Conservation (phyloP, 805 yeast genomes). For the Komagataella mondaviorum region DNA sequence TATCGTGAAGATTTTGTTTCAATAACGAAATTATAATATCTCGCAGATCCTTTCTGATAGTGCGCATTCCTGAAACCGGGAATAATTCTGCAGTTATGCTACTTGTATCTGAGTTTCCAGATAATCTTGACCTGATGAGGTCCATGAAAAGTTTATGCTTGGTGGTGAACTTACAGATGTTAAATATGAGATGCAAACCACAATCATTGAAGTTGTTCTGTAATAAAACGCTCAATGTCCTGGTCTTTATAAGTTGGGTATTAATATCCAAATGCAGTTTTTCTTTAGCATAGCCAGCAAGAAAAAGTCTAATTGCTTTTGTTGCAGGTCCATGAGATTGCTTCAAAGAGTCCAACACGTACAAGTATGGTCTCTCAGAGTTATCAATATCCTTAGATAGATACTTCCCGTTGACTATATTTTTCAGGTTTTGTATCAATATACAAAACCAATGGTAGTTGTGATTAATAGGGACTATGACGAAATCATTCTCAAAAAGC, state of each 20-base stretch:
- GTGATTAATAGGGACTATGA: conserved; percentile 75
- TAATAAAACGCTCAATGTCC: conserved; percentile 42
- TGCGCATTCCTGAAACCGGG: background rate
- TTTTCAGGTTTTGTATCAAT: conserved; percentile 44
- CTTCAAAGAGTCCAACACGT: conserved; percentile 66
- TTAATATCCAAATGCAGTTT: conserved; percentile 35
- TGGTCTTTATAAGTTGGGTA: conserved; percentile 25
- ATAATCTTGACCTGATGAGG: conserved; percentile 24
- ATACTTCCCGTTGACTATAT: conserved; percentile 3
- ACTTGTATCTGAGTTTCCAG: background rate
- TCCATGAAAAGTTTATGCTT: conserved; percentile 32
- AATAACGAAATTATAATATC: background rate
- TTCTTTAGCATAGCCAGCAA: conserved; percentile 59
- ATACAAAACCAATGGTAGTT: conserved; percentile 82
- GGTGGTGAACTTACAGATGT: conserved; percentile 43
- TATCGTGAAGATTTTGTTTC: background rate
- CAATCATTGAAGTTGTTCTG: conserved; percentile 90
- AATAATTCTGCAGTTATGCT: background rate
- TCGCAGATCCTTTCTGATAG: background rate
- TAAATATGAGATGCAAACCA: conserved; percentile 82
- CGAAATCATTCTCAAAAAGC: conserved; percentile 38
- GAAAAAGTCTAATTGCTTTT: conserved; percentile 40
- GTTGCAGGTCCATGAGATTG: conserved; percentile 39
- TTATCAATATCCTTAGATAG: conserved; percentile 4
- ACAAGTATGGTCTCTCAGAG: conserved; percentile 23